Base-by-base conservation (phyloP, 805 yeast species). In the Pichia manshurica region DNA sequence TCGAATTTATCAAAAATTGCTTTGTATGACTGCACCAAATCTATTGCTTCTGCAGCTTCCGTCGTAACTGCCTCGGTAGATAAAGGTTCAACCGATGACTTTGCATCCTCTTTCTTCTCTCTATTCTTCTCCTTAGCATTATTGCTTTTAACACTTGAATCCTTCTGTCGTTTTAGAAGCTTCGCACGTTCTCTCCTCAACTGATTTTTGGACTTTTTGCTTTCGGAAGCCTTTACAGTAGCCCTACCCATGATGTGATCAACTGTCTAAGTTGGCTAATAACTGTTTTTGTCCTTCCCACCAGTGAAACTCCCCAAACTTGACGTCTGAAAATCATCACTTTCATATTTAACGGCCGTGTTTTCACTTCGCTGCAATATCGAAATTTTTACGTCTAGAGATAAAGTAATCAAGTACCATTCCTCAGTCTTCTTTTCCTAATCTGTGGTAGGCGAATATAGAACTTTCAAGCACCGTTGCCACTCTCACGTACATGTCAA, bases 171-270 rank as follows among this genome's bases (percentile, higher is more conserved):
- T 43, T 49, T 56, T 47, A 48, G 50, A 42, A 35, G 58, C 57
- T 76, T 77, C 5, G 73, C 75, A 52, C 64, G 64, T 52, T 74
- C 81, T 48, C 84, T 62, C 47, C 84, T 62, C 21, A 75, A 56
- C 58, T 77, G 82, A 59, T 78, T 78, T 64, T 77, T 78, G 8
- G 77, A 65, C 51, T 77, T 67, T 51, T 68, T 72, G 7, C 46
- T 49, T 34, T 49, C 48, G 52, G 46, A 48, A 7, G 25, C 5
- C 19, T 22, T 40, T 12, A 23, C 32, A 10, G 37, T 16, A 17
- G 32, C 28, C 28, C 32, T 22, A 13, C 39, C 44, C 43, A 39
- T 42, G 22, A 8, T 25, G 29, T 25, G 29, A n/a, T n/a, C n/a
- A n/a, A n/a, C n/a, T n/a, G n/a, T n/a, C n/a, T n/a, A n/a, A n/a